A percentile compares a stretch with the other conserved stretches of the same genome.
phyloP scores from a whole-genome alignment of 192 early-diverging fungal species.

The Glomus cerebriforme region DNA sequence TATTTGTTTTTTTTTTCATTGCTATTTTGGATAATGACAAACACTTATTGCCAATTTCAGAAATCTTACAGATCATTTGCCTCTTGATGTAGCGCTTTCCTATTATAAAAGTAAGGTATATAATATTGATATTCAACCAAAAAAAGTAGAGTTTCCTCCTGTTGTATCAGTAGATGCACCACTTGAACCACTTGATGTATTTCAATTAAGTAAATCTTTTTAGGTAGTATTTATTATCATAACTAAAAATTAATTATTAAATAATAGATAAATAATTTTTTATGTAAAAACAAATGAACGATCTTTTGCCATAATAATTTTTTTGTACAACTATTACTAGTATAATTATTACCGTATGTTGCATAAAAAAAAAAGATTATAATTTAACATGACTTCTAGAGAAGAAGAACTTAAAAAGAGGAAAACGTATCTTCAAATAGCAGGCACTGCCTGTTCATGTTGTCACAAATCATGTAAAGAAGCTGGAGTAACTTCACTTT shows the following conservation, averaged over 20 bases:
- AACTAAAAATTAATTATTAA: too few relatives aligned
- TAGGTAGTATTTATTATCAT: background rate
- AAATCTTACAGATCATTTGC: slow-evolving; percentile 87
- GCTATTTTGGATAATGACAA: slow-evolving; percentile 5
- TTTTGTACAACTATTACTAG: too few relatives aligned
- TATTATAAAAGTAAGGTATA: slow-evolving; percentile 59
- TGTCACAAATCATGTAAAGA: slow-evolving; percentile 26
- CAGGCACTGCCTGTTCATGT: slow-evolving; percentile 1
- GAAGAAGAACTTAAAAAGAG: slow-evolving; percentile 21
- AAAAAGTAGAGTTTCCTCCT: background rate
- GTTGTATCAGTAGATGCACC: background rate
- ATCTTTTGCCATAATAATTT: too few relatives aligned
- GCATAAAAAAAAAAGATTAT: background rate
- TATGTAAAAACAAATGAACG: too few relatives aligned
- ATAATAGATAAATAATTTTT: too few relatives aligned
- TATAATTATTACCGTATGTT: too few relatives aligned
- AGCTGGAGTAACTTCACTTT: background rate
- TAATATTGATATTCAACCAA: slow-evolving; percentile 30
- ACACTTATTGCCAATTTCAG: slow-evolving; percentile 32
- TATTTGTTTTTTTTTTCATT: background rate
- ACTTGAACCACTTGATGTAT: too few relatives aligned
- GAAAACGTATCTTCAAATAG: slow-evolving; percentile 24
- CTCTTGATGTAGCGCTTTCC: slow-evolving; percentile 68
- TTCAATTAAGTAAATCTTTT: slow-evolving; percentile 1
- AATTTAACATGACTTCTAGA: background rate